Evolutionary conservation across 192 early-diverging fungal species (phyloP), one percentile per base, ranked within the genome.

Genomic region (Obelidium mucronatum): DNA sequence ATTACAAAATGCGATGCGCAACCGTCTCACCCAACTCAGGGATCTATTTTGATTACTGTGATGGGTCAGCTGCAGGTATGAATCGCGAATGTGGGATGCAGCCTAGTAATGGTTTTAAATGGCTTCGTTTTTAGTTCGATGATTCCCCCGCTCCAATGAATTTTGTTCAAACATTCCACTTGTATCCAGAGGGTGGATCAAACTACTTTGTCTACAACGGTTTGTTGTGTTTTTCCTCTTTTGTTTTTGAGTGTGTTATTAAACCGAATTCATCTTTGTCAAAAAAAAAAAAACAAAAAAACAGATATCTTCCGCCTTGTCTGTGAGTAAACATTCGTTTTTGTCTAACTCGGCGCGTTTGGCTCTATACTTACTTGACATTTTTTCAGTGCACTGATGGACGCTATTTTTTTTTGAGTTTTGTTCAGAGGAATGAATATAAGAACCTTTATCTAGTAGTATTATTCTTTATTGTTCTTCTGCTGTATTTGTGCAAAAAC

Each of bases 131-230:
- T 55, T 26, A 90, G 90, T 81, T 94, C 36, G 96, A 95, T 74
- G 92, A 91, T 24, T 96, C 96, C 83, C 61, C 78, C 22, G 92
- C 92, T 79, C 89, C 95, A 39, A 90, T 92, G 83, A 79, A 90
- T 66, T 98, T 94, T 83, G 82, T 89, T 36, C 95, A 98, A 83
- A 91, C 90, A 22, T 98, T 98, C 89, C 87, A 92, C 73, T 85
- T 98, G 79, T 88, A 93, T 64, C 87, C 91, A 22, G 92, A 97
- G 5, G 84, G 76, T 15, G 63, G 64, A 37, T 40, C 66, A 24
- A 80, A 70, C 54, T 96, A 86, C 87, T 97, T 90, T 80, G 84
- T 98, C 59, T 93, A 83, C 83, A 96, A 98, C 84, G 88, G 84
- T 86, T 72, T 40, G 78, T 44, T 61, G 28, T 63, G 28, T 28